Evolutionary conservation across 1,139 yeast species (phyloP).

Genomic region (Nematodospora anomalae): DNA sequence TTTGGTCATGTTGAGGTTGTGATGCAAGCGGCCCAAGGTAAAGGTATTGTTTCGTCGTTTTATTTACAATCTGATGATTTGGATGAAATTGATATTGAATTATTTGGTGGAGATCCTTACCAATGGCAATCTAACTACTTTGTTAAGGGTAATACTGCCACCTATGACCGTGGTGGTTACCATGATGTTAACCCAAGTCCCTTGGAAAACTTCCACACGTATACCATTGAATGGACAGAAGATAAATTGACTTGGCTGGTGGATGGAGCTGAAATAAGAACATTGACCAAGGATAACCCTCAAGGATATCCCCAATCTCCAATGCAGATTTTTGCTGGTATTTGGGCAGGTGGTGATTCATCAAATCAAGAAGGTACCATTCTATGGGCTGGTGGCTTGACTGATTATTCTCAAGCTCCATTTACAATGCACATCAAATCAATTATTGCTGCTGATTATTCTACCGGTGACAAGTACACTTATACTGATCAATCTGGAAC

Average conservation of each 20-base stretch:
- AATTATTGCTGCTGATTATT: conserved; percentile 70
- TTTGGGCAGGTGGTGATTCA: conserved; percentile 85
- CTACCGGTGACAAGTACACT: conserved; percentile 68
- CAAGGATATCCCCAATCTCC: conserved; percentile 80
- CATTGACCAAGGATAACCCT: conserved; percentile 49
- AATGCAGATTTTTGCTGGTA: conserved; percentile 66
- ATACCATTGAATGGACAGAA: conserved; percentile 80
- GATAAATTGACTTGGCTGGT: conserved; percentile 59
- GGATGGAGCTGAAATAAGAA: conserved; percentile 62
- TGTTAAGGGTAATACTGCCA: conserved; percentile 72
- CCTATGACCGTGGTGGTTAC: conserved; percentile 79
- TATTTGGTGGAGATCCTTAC: conserved; percentile 73
- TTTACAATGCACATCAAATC: conserved; percentile 66
- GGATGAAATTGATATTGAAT: conserved; percentile 85
- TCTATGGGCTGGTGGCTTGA: conserved; percentile 83
- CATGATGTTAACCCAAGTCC: conserved; percentile 56
- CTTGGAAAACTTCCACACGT: conserved; percentile 59
- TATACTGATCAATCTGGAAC: conserved; percentile 66
- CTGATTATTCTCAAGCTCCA: conserved; percentile 66
- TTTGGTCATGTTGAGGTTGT: conserved; percentile 79
- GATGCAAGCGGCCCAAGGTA: conserved; percentile 70
- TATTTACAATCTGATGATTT: conserved; percentile 81
- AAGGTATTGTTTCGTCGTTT: conserved; percentile 76
- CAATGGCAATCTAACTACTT: conserved; percentile 82
- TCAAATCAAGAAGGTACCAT: conserved; percentile 66